A percentile compares a stretch with the other conserved stretches of the same genome.
These are phyloP conservation scores for Phanerochaete carnosa DNA, from an alignment of 768 basidiomycete species.

Conservation along the genomic window DNA sequence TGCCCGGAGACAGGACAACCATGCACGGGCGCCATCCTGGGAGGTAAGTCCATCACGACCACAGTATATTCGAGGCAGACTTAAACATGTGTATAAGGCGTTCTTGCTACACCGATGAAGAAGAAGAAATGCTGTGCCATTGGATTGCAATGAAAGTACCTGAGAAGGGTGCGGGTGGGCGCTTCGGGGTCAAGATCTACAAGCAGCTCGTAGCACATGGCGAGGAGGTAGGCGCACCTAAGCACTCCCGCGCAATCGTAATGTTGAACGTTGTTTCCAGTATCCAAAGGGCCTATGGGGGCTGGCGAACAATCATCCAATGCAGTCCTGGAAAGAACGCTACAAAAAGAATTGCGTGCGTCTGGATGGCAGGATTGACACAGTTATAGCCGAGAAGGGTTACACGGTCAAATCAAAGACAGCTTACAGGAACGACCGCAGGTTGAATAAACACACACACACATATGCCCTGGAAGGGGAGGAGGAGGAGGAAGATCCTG, in stretches of 20 bases:
- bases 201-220: neutral
- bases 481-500: neutral
- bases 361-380: constrained; percentile 15
- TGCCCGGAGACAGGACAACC: neutral
- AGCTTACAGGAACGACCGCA: neutral
- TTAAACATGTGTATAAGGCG: neutral
- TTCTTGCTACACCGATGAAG: neutral
- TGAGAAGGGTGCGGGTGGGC: neutral
- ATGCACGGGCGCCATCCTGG: neutral
- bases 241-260: neutral
- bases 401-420: neutral
- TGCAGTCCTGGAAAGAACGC: constrained; percentile 19
- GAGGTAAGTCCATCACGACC: neutral
- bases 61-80: neutral
- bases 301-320: constrained; percentile 14
- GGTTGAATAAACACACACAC: neutral
- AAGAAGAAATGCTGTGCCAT: neutral
- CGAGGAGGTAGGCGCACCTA: neutral
- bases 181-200: neutral
- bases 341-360: constrained; percentile 18
- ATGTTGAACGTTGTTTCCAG: neutral
- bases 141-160: constrained; percentile 1
- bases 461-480: neutral
- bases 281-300: constrained; percentile 11
- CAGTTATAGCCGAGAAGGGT: constrained; percentile 7